Percentiles rank a stretch among this genome's conserved stretches.
phyloP scores from a whole-genome alignment of 2,329 filamentous ascomycete genomes.

The Arthrocladium fulminans region DNA sequence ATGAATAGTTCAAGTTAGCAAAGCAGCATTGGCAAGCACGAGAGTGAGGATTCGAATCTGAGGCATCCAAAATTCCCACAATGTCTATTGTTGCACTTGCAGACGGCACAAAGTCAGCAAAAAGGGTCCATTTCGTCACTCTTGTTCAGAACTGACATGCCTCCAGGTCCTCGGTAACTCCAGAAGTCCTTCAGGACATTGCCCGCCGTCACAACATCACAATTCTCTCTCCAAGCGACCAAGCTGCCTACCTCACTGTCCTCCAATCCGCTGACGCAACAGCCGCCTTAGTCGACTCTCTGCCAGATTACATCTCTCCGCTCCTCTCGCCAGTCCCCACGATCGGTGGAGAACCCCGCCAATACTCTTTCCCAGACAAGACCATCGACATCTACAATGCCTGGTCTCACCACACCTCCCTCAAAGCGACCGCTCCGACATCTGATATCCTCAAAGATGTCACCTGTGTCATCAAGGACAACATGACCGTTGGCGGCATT shows the following conservation, averaged over 20 bases:
- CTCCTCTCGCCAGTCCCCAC: slow-evolving; percentile 25
- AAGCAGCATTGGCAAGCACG: background rate
- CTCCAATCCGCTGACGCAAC: slow-evolving; percentile 25
- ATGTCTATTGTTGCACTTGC: slow-evolving; percentile 23
- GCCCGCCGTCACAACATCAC: slow-evolving; percentile 16
- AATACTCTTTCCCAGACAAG: slow-evolving; percentile 20
- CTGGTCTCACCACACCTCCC: slow-evolving; percentile 33
- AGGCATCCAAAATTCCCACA: too few species aligned
- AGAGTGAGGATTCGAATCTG: background rate
- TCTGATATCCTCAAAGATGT: slow-evolving; percentile 24
- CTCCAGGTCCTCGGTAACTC: background rate
- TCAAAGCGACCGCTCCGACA: slow-evolving; percentile 24
- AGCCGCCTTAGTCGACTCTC: slow-evolving; percentile 23
- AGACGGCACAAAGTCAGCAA: slow-evolving; percentile 10
- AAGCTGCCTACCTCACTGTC: slow-evolving; percentile 24
- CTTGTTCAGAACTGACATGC: slow-evolving; percentile 7
- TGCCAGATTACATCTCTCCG: slow-evolving; percentile 32
- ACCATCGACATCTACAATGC: slow-evolving; percentile 35
- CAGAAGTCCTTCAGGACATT: slow-evolving; percentile 19
- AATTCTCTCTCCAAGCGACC: slow-evolving; percentile 15
- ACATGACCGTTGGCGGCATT: slow-evolving; percentile 29
- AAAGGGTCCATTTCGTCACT: slow-evolving; percentile 6
- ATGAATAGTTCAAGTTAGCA: background rate
- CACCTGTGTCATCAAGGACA: slow-evolving; percentile 31
- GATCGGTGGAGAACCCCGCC: slow-evolving; percentile 10